Base-by-base conservation (phyloP, 352 stramenopile genomes). In the Phytophthora megakarya region DNA sequence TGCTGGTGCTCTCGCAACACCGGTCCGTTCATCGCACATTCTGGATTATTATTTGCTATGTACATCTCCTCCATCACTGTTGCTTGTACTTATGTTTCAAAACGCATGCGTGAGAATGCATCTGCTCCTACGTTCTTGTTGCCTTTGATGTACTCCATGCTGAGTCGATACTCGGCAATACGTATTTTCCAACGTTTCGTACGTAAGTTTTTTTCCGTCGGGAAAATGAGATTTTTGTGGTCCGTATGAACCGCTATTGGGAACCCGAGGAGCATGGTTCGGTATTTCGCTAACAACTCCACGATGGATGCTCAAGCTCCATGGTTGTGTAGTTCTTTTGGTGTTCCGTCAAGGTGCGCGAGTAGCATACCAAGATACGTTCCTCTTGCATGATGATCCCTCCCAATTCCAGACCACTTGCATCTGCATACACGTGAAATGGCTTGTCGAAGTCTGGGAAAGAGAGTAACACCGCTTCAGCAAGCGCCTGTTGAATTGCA, bases 271-370 rank as follows among this genome's bases (percentile, higher is more conserved):
- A 50, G 51, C 38, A 50, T 60, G 15, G 51, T 60, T 25, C 48
- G 50, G 7, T 62, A 62, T 12, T 47, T 33, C 4, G 7, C 2
- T 4, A 62, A 16, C 0, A 62, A 15, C 9, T 49, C 44, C 2
- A 62, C 32, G 0, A 62, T 18, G 54, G 25, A 0, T 54, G 15
- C 15, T 54, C 54, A 3, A 42, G 25, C 10, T 62, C 22, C 42
- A 53, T 54, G 3, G 44, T 62, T 4, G 54, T 49, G 15, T 54
- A 54, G 4, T 62, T 62, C 19, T 11, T 7, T 23, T 54, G 54
- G 8, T 4, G 2, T 40, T 47, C 5, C 19, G 3, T 48, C 4
- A 40, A 32, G n/a, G 2, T 45, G 2, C 32, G 42, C 25, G 42
- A 46, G 8, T 46, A 46, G 35, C 53, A 61, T 10, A 19, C 42